Base-by-base conservation (phyloP, 2,329 filamentous ascomycete genomes). In the Penicillium brasilianum region DNA sequence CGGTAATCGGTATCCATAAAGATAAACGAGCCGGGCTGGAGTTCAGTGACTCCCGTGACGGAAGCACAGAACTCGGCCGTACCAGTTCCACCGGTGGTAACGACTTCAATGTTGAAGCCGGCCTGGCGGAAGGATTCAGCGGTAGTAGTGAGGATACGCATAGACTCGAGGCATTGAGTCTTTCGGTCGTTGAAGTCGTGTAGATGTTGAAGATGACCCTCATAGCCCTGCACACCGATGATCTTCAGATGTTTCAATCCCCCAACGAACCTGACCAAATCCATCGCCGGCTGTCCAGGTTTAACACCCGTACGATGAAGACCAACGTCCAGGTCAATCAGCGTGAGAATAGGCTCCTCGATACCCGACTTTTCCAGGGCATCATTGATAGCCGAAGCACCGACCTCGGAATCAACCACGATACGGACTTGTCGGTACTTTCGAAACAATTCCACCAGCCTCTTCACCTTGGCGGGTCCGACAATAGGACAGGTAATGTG, bases 1-100 rank as follows among this genome's bases (percentile, higher is more conserved):
- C 82, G 78, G 64, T 85, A 85, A 66, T 85, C 83, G 2, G 83
- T 83, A 59, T 85, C 83, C 83, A 85, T 85, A 68, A 85, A 85
- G 58, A 85, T 78, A 60, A 85, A 85, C 0, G 81, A 83, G 0
- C 83, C 83, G 0, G 83, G 83, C 66, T 85, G 83, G 1, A 85
- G 73, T 65, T 85, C 83, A 1, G 83, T 85, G 0, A 85, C 77
- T 0, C 83, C 83, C 0, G 79, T 77, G 0, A 83, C 81, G 0
- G 72, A 77, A 1, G 78, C 82, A 57, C 83, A 85, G 64, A 85
- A 84, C 61, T 85, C 83, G 2, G 78, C 81, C 1, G 83, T 85
- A 8, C 83, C 83, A 0, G 83, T 84, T 0, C 83, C 83, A 1
- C 82, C 83, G 0, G 81, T 83, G 0, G 83, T 84, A 3, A 85